Conservation (phyloP, 331 rosid species). For the Rhamnella rubrinervis region DNA sequence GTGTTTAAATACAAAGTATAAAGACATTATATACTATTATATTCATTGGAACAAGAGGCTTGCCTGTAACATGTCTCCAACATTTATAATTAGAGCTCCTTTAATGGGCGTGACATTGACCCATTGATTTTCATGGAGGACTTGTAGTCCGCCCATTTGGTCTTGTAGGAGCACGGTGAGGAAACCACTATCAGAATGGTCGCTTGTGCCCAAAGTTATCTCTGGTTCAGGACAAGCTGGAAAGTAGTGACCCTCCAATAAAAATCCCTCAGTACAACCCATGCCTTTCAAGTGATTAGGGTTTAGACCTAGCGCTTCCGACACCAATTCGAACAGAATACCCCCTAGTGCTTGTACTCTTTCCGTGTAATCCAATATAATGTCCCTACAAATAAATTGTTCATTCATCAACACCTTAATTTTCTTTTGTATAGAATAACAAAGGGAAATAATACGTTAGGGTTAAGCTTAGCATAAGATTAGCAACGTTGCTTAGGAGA, state of each 20-base stretch:
- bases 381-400: conserved; percentile 31
- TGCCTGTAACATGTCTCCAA: conserved; percentile 31
- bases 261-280: conserved; percentile 7
- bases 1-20: background rate
- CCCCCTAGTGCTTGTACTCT: conserved; percentile 27
- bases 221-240: conserved; percentile 38
- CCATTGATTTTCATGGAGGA: conserved; percentile 36
- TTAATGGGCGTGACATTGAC: conserved; percentile 25
- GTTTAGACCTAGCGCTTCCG: conserved; percentile 23
- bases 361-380: conserved; percentile 30
- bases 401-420: too few species aligned
- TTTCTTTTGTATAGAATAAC: too few species aligned
- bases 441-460: too few species aligned
- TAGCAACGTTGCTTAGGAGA: too few species aligned
- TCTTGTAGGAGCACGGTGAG: conserved; percentile 49
- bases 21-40: background rate
- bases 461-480: too few species aligned
- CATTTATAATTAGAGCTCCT: conserved; percentile 30
- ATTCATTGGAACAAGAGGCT: background rate
- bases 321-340: conserved; percentile 19
- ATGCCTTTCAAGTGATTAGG: conserved; percentile 7
- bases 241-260: conserved; percentile 25
- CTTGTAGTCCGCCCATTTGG: conserved; percentile 61
- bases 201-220: conserved; percentile 23
- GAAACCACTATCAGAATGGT: conserved; percentile 33